These are phyloP conservation scores for Cnidoscolus chayamansa DNA, from an alignment of 441 rosid species.

Conservation along the genomic window DNA sequence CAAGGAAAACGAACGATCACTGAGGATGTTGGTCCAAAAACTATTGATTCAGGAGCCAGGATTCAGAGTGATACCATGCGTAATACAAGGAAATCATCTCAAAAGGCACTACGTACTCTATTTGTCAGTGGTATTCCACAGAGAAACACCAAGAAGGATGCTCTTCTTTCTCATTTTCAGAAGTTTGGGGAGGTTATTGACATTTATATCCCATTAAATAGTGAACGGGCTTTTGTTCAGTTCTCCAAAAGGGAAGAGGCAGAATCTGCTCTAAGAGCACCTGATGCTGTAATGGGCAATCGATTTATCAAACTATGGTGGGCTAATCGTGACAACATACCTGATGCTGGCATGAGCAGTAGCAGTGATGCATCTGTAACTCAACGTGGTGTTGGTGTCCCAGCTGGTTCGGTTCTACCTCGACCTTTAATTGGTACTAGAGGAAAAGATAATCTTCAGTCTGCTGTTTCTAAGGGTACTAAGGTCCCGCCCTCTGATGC, in stretches of 20 bases:
- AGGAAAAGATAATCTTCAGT: constrained; percentile 51
- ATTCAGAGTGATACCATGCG: constrained; percentile 39
- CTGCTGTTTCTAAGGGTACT: constrained; percentile 42
- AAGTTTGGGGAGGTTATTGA: constrained; percentile 93
- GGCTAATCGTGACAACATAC: constrained; percentile 96
- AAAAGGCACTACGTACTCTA: constrained; percentile 80
- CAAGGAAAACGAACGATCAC: constrained; percentile 48
- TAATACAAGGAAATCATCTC: constrained; percentile 57
- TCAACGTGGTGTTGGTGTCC: constrained; percentile 38
- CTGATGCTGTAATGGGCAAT: constrained; percentile 99
- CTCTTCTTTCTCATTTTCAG: constrained; percentile 86
- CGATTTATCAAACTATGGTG: constrained; percentile 98
- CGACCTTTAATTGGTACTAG: constrained; percentile 40
- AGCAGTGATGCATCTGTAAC: constrained; percentile 38
- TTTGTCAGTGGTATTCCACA: constrained; percentile 87
- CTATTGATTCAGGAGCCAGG: constrained; percentile 43
- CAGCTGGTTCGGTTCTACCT: constrained; percentile 40
- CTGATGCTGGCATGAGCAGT: constrained; percentile 51
- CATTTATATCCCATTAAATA: constrained; percentile 75
- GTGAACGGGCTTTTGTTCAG: constrained; percentile 92
- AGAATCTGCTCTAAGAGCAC: constrained; percentile 91
- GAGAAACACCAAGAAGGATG: constrained; percentile 67
- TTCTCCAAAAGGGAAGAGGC: constrained; percentile 96
- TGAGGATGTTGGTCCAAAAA: constrained; percentile 46
- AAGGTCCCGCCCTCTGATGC: constrained; percentile 37